Evolutionary conservation across 352 stramenopile species (phyloP), one percentile per base, ranked within the genome.

Genomic region (Pythium insidiosum): DNA sequence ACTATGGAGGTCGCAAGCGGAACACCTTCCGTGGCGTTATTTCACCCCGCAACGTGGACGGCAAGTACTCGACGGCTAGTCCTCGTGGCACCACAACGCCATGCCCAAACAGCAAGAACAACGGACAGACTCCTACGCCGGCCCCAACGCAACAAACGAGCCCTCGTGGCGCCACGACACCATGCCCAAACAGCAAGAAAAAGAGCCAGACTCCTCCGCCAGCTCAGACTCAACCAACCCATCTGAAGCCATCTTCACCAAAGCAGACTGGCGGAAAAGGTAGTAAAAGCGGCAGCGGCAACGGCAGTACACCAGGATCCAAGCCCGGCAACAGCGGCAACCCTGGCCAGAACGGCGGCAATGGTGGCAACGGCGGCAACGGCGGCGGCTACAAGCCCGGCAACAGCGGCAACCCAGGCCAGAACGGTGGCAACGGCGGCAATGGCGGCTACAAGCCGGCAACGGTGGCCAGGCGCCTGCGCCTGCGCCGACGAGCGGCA

Each of bases 11-110:
- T 9, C 53, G 53, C 37, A 63, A 58, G 43, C 73, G 68, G 23
- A 58, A 56, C 20, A 39, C 29, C 11, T 47, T 77, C 18, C 68
- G 68, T 25, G 50, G 59, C 28, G 48, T 81, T 36, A 59, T 67
- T 23, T 75, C 66, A 21, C 68, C 66, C 13, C 45, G 46, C 10
- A 46, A 58, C 6, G 45, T 51, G 21, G 40, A 47, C 13, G 65
- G 35, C 31, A 69, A 71, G 45, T 80, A 68, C 46, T 68, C 62
- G 36, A 56, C 50, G 9, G 62, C 52, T 6, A 74, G 68, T 46
- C 65, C 65, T 24, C 58, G 51, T 26, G 38, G 51, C 31, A 47
- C 44, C 5, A 47, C 52, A 6, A 49, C 40, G 5, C 52, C 43
- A 21, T 59, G 52, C 43, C 52, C 52, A 10, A 59, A 58, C 20